Base-by-base conservation (phyloP, 257 asterid species). In the Nicotiana knightiana region DNA sequence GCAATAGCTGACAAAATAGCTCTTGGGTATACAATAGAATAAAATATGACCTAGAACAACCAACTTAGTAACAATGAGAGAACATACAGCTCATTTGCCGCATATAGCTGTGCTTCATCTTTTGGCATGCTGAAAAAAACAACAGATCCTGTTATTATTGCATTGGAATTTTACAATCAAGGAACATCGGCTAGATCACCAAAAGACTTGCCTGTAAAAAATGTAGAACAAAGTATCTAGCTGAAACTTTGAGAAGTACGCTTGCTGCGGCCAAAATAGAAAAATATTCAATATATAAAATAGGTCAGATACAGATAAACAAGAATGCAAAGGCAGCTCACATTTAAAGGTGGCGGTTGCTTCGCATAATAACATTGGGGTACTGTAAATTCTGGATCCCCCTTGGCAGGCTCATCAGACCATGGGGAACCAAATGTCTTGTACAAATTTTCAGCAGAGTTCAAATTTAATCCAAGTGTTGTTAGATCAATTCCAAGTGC, bases 391-490 rank as follows among this genome's bases (percentile, higher is more conserved):
- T 92, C 93, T 10, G 95, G 99, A 79, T 93, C 99, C 78, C 94
- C 99, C 87, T 90, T 90, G 84, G 89, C 90, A 73, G 95, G 99
- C 68, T 93, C 98, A 11, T 93, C 94, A 54, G 98, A 91, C 97
- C 97, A 95, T 58, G 99, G 99, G 83, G 99, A 95, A 67, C 92
- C 91, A 85, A 95, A 95, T 85, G 89, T 92, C 87, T 93, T 90
- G 87, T 95, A 91, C 71, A 95, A 88, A 83, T 92, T 87, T 77
- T 95, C 98, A 7, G 95, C 28, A 48, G 99, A 95, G 89, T 89
- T 92, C 87, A 95, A 84, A 82, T 92, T 91, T 67, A 95, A 85
- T 53, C 97, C 99, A 76, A 95, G 98, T 33, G 95, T 87, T 11
- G 97, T 90, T 82, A 93, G 89, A 84, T 95, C 99, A 70, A 87